Conservation (phyloP, 2,329 filamentous ascomycete species). For the Coniosporium tulheliwenetii region DNA sequence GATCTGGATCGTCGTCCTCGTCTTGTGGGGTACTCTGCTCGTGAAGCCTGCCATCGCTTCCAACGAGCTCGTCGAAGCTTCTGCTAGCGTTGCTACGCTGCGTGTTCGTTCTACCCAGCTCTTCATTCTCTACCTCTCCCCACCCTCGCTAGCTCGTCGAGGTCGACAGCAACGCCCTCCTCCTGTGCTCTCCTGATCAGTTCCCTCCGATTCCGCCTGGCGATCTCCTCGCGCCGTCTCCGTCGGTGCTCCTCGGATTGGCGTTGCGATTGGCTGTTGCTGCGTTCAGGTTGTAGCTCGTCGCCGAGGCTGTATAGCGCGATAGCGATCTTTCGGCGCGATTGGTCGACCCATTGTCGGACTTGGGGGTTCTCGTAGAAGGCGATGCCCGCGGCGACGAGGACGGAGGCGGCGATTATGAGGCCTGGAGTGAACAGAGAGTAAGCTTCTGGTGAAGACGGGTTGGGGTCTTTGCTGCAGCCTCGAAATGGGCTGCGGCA, state of each 20-base stretch:
- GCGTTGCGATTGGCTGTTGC: constrained; percentile 16
- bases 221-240: constrained; percentile 14
- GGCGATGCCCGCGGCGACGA: constrained; percentile 46
- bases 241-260: constrained; percentile 6
- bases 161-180: too few species aligned
- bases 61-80: constrained; percentile 25
- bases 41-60: constrained; percentile 21
- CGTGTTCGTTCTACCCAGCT: too few species aligned
- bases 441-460: too few species aligned
- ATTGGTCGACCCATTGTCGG: constrained; percentile 45
- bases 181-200: constrained; percentile 9
- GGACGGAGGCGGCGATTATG: constrained; percentile 44
- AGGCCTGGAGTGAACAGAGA: constrained; percentile 31
- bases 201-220: constrained; percentile 18
- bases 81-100: background rate
- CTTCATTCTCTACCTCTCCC: background rate
- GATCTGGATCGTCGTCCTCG: background rate
- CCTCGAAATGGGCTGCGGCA: too few species aligned
- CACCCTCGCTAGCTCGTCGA: background rate
- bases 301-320: constrained; percentile 44
- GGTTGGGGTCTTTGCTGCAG: too few species aligned
- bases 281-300: constrained; percentile 36
- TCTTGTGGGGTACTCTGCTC: background rate
- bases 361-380: constrained; percentile 49
- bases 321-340: constrained; percentile 44